phyloP scores from a whole-genome alignment of 1,139 yeast genomes.

The Suhomyces bolitotheri region DNA sequence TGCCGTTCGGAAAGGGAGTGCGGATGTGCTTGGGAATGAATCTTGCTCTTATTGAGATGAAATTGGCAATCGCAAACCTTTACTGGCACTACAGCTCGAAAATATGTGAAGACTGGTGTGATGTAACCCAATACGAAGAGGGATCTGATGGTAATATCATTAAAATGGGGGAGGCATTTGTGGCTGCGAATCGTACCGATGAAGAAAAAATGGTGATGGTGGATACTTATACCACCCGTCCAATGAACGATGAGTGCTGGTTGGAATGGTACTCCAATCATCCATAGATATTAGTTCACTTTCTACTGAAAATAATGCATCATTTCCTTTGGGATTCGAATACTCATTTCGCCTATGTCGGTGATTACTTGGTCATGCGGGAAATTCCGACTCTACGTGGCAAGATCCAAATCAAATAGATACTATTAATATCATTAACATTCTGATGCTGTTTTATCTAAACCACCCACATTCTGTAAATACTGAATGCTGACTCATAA shows the following conservation, averaged over 20 bases:
- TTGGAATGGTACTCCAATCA: slow-evolving; percentile 34
- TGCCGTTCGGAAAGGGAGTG: slow-evolving; percentile 75
- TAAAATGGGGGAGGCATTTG: slow-evolving; percentile 25
- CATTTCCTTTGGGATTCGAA: no score
- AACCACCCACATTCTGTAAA: no score
- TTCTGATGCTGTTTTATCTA: no score
- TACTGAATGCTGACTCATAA: no score
- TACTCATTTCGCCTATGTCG: no score
- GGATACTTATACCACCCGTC: slow-evolving; percentile 54
- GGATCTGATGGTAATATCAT: slow-evolving; percentile 18
- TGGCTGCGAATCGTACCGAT: slow-evolving; percentile 31
- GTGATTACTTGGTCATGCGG: no score
- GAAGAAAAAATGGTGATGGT: slow-evolving; percentile 53
- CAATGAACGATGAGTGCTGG: slow-evolving; percentile 54
- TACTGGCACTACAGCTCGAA: slow-evolving; percentile 48
- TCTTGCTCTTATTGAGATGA: slow-evolving; percentile 67
- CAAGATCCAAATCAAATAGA: no score
- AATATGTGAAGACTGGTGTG: slow-evolving; percentile 48
- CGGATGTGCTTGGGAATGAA: slow-evolving; percentile 77
- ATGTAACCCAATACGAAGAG: slow-evolving; percentile 22
- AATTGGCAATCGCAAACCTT: slow-evolving; percentile 53
- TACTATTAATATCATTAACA: no score
- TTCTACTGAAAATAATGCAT: no score
- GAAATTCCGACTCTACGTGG: no score
- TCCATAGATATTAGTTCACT: no score